phyloP scores from a whole-genome alignment of 768 basidiomycete genomes.

The Tricholoma matsutake region DNA sequence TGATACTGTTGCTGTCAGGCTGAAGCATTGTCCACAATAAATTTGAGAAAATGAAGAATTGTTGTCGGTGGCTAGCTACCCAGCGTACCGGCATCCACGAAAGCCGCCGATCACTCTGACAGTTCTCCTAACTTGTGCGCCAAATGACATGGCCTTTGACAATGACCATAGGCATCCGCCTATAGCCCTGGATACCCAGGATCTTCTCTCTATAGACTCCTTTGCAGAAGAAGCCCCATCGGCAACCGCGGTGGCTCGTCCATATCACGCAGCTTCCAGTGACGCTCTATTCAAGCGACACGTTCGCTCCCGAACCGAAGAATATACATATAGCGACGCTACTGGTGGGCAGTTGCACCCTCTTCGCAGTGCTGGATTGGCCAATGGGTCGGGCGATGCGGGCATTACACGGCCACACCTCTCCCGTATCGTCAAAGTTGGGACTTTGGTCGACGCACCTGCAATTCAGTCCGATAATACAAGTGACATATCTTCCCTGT shows the following conservation, averaged over 20 bases:
- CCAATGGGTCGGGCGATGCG: conserved; percentile 20
- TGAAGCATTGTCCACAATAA: conserved; percentile 9
- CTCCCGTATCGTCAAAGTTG: conserved; percentile 20
- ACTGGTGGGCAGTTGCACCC: conserved; percentile 20
- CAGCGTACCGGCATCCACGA: no score
- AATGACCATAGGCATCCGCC: conserved; percentile 8
- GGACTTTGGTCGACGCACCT: conserved; percentile 27
- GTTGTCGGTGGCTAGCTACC: no score
- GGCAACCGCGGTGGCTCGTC: not conserved
- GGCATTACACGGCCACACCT: conserved; percentile 28
- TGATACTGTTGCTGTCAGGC: not conserved
- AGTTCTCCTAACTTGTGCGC: not conserved
- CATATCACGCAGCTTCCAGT: not conserved
- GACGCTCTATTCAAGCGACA: conserved; percentile 8
- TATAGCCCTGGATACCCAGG: conserved; percentile 10
- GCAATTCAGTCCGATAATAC: conserved; percentile 13
- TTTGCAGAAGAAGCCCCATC: conserved; percentile 9
- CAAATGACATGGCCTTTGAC: conserved; percentile 15
- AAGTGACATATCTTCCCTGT: conserved; percentile 10
- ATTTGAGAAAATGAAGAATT: conserved; percentile 5
- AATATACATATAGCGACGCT: not conserved
- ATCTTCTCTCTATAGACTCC: conserved; percentile 9
- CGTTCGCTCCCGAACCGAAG: conserved; percentile 25
- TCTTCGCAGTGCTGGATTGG: conserved; percentile 24
- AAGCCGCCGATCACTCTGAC: no score